These are phyloP conservation scores for Phytophthora melonis DNA, from an alignment of 352 stramenopile species.

Conservation along the genomic window DNA sequence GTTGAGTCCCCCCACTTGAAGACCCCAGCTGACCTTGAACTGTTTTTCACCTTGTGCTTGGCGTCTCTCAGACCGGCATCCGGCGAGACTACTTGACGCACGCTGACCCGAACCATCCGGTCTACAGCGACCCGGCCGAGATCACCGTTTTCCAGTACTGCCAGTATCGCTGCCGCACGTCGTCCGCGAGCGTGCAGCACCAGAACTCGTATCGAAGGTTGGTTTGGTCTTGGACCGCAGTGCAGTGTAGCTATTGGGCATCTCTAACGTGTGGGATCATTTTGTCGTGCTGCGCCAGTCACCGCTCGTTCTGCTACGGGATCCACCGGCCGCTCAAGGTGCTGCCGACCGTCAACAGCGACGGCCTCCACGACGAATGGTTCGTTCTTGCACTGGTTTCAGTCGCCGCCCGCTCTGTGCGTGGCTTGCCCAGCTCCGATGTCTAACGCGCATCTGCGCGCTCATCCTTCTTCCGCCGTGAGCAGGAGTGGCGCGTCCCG, in stretches of 20 bases:
- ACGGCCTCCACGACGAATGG: slow-evolving; percentile 55
- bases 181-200: slow-evolving; percentile 77
- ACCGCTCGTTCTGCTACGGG: slow-evolving; percentile 72
- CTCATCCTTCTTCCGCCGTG: not conserved
- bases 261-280: slow-evolving; percentile 7
- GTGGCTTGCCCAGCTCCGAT: not conserved
- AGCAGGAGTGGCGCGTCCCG: slow-evolving; percentile 37
- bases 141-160: slow-evolving; percentile 82
- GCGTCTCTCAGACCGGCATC: slow-evolving; percentile 51
- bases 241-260: not conserved
- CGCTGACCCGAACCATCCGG: slow-evolving; percentile 62
- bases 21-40: slow-evolving; percentile 19
- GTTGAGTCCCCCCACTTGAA: slow-evolving; percentile 17
- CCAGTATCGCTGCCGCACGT: slow-evolving; percentile 76
- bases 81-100: slow-evolving; percentile 69
- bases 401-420: not conserved
- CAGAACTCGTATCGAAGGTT: slow-evolving; percentile 85
- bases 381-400: slow-evolving; percentile 31
- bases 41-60: slow-evolving; percentile 15
- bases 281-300: slow-evolving; percentile 33
- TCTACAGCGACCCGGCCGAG: slow-evolving; percentile 63
- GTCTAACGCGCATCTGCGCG: slow-evolving; percentile 14
- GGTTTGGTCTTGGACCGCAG: not conserved
- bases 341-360: slow-evolving; percentile 75
- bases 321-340: slow-evolving; percentile 70